Conservation (phyloP, 2,329 filamentous ascomycete genomes). For the Fusarium transvaalense region DNA sequence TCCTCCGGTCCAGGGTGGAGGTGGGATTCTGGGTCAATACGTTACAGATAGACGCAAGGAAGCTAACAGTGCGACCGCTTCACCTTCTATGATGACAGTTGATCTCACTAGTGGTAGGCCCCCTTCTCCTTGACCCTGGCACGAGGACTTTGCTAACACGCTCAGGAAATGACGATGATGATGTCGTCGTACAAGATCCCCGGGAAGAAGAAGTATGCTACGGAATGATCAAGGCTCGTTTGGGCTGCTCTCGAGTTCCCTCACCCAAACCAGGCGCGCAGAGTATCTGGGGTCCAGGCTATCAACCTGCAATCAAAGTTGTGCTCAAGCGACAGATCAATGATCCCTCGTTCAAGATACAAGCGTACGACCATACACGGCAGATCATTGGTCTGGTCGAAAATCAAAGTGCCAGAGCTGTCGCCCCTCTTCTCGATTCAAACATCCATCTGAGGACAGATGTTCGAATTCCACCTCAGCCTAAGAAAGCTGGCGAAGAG, state of each 20-base stretch:
- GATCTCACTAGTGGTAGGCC: slow-evolving; percentile 67
- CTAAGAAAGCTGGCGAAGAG: slow-evolving; percentile 72
- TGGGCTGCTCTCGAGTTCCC: slow-evolving; percentile 77
- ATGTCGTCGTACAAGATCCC: slow-evolving; percentile 69
- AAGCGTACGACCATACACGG: slow-evolving; percentile 78
- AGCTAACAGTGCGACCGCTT: slow-evolving; percentile 48
- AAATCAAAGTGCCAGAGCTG: slow-evolving; percentile 70
- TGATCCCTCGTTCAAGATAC: slow-evolving; percentile 71
- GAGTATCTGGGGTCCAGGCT: slow-evolving; percentile 67
- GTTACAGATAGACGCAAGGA: slow-evolving; percentile 71
- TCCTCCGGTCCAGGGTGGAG: slow-evolving; percentile 56
- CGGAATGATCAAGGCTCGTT: slow-evolving; percentile 77
- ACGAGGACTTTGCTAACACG: slow-evolving; percentile 11
- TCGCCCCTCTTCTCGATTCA: slow-evolving; percentile 80
- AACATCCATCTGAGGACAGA: slow-evolving; percentile 75
- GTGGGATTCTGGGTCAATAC: slow-evolving; percentile 73
- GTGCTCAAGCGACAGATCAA: slow-evolving; percentile 71
- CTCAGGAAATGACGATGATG: slow-evolving; percentile 64
- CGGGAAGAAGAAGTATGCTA: slow-evolving; percentile 82
- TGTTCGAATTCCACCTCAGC: slow-evolving; percentile 76
- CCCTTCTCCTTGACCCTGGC: slow-evolving; percentile 31
- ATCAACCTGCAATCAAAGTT: slow-evolving; percentile 82
- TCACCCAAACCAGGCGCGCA: slow-evolving; percentile 73
- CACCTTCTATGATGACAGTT: slow-evolving; percentile 63
- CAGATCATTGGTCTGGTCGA: slow-evolving; percentile 84